A percentile compares a stretch with the other conserved stretches of the same genome.
Evolutionary conservation across 169 alveolate species (phyloP).

Genomic region (Cystoisospora suis): DNA sequence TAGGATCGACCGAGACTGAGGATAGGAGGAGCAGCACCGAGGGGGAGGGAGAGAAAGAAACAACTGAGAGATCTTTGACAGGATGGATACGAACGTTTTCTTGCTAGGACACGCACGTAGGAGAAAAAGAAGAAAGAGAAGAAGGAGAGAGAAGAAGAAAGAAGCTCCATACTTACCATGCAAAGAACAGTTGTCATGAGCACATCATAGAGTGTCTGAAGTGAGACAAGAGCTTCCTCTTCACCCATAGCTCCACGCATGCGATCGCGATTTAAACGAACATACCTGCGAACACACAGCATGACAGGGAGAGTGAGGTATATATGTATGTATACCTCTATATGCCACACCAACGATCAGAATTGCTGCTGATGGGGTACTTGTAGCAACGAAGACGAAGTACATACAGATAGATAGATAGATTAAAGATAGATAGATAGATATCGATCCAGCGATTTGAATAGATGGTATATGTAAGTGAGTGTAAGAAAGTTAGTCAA

Average conservation of each 20-base stretch:
- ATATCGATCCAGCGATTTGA: neutral
- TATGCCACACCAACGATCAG: too few relatives aligned
- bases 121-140: neutral
- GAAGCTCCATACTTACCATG: constrained; percentile 8
- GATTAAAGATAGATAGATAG: neutral
- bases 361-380: too few relatives aligned
- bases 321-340: too few relatives aligned
- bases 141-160: neutral
- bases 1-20: too few relatives aligned
- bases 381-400: neutral
- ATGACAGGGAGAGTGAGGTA: too few relatives aligned
- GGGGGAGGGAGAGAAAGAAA: too few relatives aligned
- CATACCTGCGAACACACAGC: constrained; percentile 75
- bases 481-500: too few relatives aligned
- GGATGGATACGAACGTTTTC: neutral
- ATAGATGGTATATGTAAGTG: neutral
- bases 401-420: neutral
- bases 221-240: constrained; percentile 22
- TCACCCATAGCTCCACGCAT: constrained; percentile 94
- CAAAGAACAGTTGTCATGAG: constrained; percentile 32
- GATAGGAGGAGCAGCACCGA: too few relatives aligned
- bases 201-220: constrained; percentile 41
- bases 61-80: neutral
- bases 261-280: constrained; percentile 95
- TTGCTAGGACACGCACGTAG: neutral